phyloP scores from a whole-genome alignment of 1,284 basidiomycete species.

The Earliella scabrosa region DNA sequence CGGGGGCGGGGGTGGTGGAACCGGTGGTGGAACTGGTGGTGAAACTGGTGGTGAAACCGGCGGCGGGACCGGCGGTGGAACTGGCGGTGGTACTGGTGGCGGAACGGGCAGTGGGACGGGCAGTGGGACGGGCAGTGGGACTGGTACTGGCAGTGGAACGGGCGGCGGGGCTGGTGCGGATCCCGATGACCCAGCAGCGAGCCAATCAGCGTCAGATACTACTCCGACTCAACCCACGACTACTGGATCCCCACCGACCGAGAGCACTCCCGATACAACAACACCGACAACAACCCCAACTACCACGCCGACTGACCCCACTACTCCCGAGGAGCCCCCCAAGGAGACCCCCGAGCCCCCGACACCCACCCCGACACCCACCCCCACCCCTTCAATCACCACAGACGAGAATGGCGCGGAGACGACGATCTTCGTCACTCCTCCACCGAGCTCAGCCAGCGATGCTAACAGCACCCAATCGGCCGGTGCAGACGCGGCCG shows the following conservation, averaged over 20 bases:
- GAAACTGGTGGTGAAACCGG: conserved; percentile 1
- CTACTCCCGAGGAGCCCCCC: too few relatives aligned
- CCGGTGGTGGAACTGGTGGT: background rate
- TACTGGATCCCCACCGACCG: too few relatives aligned
- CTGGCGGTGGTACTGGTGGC: background rate
- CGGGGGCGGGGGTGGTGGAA: background rate
- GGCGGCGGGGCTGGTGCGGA: background rate
- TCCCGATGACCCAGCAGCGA: too few relatives aligned
- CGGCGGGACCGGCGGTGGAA: background rate
- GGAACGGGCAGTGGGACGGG: background rate
- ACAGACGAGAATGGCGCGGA: conserved; percentile 30
- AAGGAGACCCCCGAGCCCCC: too few relatives aligned
- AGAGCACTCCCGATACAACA: background rate
- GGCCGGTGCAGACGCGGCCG: conserved; percentile 10
- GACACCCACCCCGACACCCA: background rate
- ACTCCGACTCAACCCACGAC: too few relatives aligned
- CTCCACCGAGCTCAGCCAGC: conserved; percentile 10
- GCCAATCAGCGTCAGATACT: too few relatives aligned
- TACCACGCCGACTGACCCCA: background rate
- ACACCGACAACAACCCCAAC: background rate
- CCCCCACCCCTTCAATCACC: background rate
- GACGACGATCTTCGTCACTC: conserved; percentile 20
- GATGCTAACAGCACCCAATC: conserved; percentile 18
- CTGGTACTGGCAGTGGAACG: background rate
- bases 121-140: background rate